A percentile compares a stretch with the other conserved stretches of the same genome.
These are phyloP conservation scores for Triticum dicoccoides DNA, from an alignment of 176 grass and related monocot species.

Conservation along the genomic window DNA sequence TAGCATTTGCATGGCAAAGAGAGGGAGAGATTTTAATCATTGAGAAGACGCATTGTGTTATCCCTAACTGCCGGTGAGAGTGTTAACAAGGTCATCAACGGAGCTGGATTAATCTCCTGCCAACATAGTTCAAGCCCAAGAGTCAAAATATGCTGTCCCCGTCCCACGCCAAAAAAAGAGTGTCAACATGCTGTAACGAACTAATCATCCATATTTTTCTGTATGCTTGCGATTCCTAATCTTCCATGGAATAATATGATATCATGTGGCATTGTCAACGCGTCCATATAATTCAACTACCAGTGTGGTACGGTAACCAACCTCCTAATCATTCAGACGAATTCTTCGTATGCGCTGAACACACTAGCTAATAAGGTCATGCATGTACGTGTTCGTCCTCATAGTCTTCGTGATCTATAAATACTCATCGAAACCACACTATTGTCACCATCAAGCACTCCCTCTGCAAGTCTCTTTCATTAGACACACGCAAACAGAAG, in stretches of 20 bases:
- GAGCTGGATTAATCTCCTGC: neutral
- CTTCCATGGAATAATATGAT: neutral
- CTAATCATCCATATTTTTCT: neutral
- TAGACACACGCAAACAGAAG: neutral
- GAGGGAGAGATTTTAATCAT: neutral
- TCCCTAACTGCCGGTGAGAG: neutral
- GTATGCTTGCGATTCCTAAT: neutral
- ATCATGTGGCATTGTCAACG: neutral
- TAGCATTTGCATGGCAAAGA: neutral
- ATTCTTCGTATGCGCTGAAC: neutral
- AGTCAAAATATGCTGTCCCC: neutral
- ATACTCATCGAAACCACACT: neutral
- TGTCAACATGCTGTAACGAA: neutral
- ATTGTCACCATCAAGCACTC: conserved; percentile 16
- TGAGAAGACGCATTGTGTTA: neutral
- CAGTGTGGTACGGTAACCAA: neutral
- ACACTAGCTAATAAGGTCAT: neutral
- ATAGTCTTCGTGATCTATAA: neutral
- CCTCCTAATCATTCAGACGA: neutral
- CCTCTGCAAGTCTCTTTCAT: neutral
- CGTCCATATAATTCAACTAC: neutral
- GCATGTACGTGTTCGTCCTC: neutral
- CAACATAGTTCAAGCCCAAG: neutral
- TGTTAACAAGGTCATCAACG: neutral
- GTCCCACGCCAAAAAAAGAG: no score